Evolutionary conservation across 2,329 filamentous ascomycete genomes (phyloP), one percentile per base, ranked within the genome.

Genomic region (Colletotrichum theobromicola): DNA sequence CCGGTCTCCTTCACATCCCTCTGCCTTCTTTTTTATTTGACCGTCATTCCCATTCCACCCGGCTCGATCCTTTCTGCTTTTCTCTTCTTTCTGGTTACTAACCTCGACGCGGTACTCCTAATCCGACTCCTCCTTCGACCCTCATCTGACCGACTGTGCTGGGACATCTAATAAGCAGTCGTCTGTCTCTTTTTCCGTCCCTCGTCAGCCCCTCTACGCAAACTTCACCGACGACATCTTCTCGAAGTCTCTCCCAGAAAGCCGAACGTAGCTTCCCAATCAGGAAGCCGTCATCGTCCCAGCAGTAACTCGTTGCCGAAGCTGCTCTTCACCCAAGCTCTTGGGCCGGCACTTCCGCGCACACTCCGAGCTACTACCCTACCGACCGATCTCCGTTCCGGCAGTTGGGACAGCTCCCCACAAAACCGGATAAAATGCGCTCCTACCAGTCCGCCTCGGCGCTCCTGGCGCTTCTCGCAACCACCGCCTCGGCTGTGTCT

Each of bases 401-500:
- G 68, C 62, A 72, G 15, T 67, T 57, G 15, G 21, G 37, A 60
- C 28, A 42, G 32, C 37, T 24, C 66, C 70, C 70, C 72, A 72
- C 68, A 72, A 67, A 75, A 62, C 46, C 68, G 68, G 68, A 4
- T 62, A 72, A 72, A 26, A 75, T 75, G 73, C 73, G 63, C 16
- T 65, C 70, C 21, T 68, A 50, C 21, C 73, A 66, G 26, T 65
- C 70, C 63, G 61, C 70, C 9, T 16, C 73, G 34, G 75, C 72
- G 71, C 32, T 76, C 16, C 21, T 72, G 34, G 67, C 75, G 63
- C 57, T 76, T 53, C 32, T 66, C 78, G 84, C 80, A 70, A 82
- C 78, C 69, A 78, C 81, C 76, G 72, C 80, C 30, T 77, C 79
- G 74, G 80, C 82, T 76, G 69, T 81, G 76, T 77, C 82, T 53